A percentile compares a stretch with the other conserved stretches of the same genome.
These are phyloP conservation scores for Diplosphaera chodatii DNA, from an alignment of 139 green algal species.

Conservation along the genomic window DNA sequence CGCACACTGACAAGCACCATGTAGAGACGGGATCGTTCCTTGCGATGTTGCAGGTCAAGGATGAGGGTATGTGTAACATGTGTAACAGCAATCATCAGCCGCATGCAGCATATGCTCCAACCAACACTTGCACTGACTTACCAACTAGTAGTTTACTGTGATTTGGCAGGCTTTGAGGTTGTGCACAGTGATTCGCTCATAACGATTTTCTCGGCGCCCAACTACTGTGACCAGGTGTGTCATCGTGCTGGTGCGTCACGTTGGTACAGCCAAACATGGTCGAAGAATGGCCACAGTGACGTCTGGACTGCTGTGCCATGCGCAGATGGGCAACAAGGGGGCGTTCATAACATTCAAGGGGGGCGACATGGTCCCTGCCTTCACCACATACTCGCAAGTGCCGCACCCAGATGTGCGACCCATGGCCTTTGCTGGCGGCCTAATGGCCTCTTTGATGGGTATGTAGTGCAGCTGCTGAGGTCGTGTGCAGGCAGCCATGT, in stretches of 20 bases:
- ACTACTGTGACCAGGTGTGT: conserved; percentile 87
- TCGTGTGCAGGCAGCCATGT: no score
- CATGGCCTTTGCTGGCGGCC: conserved; percentile 77
- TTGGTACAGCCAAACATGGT: no score
- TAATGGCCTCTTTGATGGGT: not conserved
- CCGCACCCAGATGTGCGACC: conserved; percentile 84
- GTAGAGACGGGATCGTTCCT: no score
- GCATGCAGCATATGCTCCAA: no score
- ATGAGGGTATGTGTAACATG: no score
- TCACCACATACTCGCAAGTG: conserved; percentile 82
- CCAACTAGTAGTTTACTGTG: no score
- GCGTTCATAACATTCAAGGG: conserved; percentile 91
- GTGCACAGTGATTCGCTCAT: conserved; percentile 82
- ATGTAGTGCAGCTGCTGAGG: not conserved
- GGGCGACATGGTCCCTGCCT: conserved; percentile 85
- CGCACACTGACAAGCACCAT: no score
- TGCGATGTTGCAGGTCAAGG: conserved; percentile 95
- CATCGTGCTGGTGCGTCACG: not conserved
- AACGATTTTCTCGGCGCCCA: conserved; percentile 95
- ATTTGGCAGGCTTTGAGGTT: conserved; percentile 93
- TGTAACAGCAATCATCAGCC: no score
- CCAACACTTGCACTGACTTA: no score
- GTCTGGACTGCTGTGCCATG: no score
- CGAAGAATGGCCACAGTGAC: no score
- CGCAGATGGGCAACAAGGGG: conserved; percentile 37